Evolutionary conservation across 352 stramenopile genomes (phyloP).

Genomic region (Blastocystis sp.): DNA sequence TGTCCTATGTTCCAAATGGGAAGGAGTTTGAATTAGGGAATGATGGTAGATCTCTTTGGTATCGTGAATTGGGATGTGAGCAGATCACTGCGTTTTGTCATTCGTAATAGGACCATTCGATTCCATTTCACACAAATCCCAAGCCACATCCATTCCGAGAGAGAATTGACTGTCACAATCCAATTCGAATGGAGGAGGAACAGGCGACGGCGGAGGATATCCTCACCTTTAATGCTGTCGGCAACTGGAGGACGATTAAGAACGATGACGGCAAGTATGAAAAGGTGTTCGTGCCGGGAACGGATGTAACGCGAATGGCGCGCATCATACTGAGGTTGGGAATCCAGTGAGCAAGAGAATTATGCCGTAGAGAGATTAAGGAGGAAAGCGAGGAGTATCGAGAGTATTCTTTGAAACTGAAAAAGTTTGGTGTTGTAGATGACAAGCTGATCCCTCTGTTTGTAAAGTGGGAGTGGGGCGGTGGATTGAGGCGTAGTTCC

Average conservation of each 20-base stretch:
- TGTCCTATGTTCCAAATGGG: too few species aligned
- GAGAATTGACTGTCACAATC: too few species aligned
- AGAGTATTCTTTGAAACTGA: constrained; percentile 12
- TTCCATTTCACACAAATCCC: too few species aligned
- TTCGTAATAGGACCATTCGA: too few species aligned
- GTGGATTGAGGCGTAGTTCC: background rate
- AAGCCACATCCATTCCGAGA: too few species aligned
- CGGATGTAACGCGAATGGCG: background rate
- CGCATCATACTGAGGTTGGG: background rate
- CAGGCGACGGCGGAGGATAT: background rate
- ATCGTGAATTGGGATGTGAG: too few species aligned
- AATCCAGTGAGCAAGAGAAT: background rate
- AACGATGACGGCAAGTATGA: constrained; percentile 10
- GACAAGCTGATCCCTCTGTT: background rate
- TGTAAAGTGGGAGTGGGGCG: background rate
- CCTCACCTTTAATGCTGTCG: background rate
- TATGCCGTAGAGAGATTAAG: constrained; percentile 20
- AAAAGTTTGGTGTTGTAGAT: constrained; percentile 8
- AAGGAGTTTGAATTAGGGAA: too few species aligned
- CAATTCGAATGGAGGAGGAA: background rate
- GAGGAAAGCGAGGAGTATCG: constrained; percentile 22
- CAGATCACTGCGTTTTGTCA: too few species aligned
- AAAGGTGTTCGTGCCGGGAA: constrained; percentile 15
- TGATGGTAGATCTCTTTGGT: too few species aligned
- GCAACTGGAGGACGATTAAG: constrained; percentile 6